Evolutionary conservation across 768 basidiomycete genomes (phyloP).

Genomic region (Hypholoma fasciculare): DNA sequence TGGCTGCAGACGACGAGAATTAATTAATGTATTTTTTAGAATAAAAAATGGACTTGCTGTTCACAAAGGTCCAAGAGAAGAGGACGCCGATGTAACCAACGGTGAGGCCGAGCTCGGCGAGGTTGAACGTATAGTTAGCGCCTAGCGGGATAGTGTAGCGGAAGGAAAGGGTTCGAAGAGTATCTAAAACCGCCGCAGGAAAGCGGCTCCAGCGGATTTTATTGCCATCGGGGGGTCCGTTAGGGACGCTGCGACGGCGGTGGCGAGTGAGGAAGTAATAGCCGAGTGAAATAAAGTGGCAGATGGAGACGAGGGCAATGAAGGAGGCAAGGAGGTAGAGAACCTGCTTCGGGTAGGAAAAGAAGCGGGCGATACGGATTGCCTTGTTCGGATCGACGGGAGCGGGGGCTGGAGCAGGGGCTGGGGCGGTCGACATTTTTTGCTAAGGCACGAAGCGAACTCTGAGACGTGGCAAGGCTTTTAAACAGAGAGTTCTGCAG

Average conservation of each 20-base stretch:
- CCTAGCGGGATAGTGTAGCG: constrained; percentile 37
- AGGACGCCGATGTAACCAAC: constrained; percentile 36
- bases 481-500: not conserved
- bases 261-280: constrained; percentile 18
- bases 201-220: constrained; percentile 23
- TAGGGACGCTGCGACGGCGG: not conserved
- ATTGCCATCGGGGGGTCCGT: not conserved
- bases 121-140: constrained; percentile 34
- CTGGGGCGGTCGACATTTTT: not conserved
- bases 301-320: constrained; percentile 38
- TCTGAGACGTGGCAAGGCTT: not conserved
- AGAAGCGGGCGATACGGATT: constrained; percentile 23
- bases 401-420: not conserved
- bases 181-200: constrained; percentile 32
- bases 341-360: constrained; percentile 38
- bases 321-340: constrained; percentile 44
- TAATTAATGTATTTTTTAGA: not conserved
- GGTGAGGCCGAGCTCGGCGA: constrained; percentile 39
- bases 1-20: constrained; percentile 23
- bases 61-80: constrained; percentile 37
- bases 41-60: constrained; percentile 28
- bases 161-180: constrained; percentile 35
- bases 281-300: constrained; percentile 28
- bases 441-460: not conserved
- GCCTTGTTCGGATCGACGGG: constrained; percentile 23